Conservation (phyloP, 2,329 filamentous ascomycete genomes). For the Exophiala lecanii-corni region DNA sequence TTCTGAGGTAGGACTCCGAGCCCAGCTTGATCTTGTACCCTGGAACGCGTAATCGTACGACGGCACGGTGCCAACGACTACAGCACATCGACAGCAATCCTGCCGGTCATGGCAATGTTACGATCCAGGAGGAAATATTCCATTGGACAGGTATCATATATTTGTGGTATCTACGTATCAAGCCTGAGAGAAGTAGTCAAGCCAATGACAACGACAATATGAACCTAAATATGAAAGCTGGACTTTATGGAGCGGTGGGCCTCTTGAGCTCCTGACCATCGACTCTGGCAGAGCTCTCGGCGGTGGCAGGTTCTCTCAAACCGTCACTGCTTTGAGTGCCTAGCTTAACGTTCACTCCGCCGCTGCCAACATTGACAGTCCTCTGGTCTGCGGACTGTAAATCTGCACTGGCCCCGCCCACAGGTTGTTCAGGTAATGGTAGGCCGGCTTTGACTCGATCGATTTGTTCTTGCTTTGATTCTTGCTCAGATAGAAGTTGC, state of each 20-base stretch:
- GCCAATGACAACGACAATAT: too few species aligned
- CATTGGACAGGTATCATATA: too few species aligned
- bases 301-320: conserved; percentile 57
- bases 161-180: too few species aligned
- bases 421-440: conserved; percentile 73
- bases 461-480: conserved; percentile 60
- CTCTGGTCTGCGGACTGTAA: conserved; percentile 68
- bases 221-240: too few species aligned
- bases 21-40: too few species aligned
- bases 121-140: too few species aligned
- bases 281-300: conserved; percentile 48
- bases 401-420: conserved; percentile 59
- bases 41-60: too few species aligned
- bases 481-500: conserved; percentile 36
- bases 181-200: too few species aligned
- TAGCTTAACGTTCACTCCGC: conserved; percentile 47
- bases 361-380: conserved; percentile 66
- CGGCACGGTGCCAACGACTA: too few species aligned
- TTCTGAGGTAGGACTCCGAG: too few species aligned
- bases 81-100: too few species aligned
- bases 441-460: conserved; percentile 67
- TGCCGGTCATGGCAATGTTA: too few species aligned
- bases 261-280: conserved; percentile 52
- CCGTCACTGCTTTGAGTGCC: conserved; percentile 48
- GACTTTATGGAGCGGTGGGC: conserved; percentile 41